These are phyloP conservation scores for Pelargonium fulgidum DNA, from an alignment of 441 rosid species.

Conservation along the genomic window DNA sequence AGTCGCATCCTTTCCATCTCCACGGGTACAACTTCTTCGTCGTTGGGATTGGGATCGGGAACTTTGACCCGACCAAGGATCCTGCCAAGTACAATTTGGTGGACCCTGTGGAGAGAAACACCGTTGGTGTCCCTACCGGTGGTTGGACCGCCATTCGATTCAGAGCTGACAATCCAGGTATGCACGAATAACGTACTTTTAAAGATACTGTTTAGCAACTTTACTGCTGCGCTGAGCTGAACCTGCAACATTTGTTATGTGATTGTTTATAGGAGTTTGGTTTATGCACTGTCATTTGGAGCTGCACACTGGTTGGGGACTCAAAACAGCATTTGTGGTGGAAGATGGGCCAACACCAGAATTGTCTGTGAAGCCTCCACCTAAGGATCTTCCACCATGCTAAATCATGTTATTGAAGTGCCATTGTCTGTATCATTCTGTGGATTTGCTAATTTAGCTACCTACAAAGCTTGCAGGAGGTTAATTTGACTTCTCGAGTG, in stretches of 20 bases:
- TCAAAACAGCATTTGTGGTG: slow-evolving; percentile 51
- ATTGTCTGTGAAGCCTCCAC: slow-evolving; percentile 46
- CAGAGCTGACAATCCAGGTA: slow-evolving; percentile 63
- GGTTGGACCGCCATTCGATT: slow-evolving; percentile 70
- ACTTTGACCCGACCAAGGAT: slow-evolving; percentile 44
- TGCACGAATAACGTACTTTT: too few species aligned
- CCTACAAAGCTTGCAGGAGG: not conserved
- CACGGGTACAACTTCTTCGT: slow-evolving; percentile 67
- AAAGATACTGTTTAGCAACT: not conserved
- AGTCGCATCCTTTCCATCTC: slow-evolving; percentile 71
- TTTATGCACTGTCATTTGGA: slow-evolving; percentile 61
- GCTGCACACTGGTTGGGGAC: slow-evolving; percentile 54
- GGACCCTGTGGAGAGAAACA: slow-evolving; percentile 57
- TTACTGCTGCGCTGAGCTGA: too few species aligned
- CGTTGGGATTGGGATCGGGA: slow-evolving; percentile 50
- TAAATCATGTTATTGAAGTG: slow-evolving; percentile 11
- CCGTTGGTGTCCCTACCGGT: slow-evolving; percentile 57
- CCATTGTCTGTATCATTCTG: too few species aligned
- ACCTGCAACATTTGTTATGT: not conserved
- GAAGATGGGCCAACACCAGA: slow-evolving; percentile 42
- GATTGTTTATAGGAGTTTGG: slow-evolving; percentile 39
- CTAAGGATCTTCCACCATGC: slow-evolving; percentile 49
- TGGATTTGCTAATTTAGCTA: not conserved
- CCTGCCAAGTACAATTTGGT: slow-evolving; percentile 46
- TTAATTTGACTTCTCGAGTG: not conserved